These are phyloP conservation scores for Pyrus betulifolia DNA, from an alignment of 306 rosid genomes.

Conservation along the genomic window DNA sequence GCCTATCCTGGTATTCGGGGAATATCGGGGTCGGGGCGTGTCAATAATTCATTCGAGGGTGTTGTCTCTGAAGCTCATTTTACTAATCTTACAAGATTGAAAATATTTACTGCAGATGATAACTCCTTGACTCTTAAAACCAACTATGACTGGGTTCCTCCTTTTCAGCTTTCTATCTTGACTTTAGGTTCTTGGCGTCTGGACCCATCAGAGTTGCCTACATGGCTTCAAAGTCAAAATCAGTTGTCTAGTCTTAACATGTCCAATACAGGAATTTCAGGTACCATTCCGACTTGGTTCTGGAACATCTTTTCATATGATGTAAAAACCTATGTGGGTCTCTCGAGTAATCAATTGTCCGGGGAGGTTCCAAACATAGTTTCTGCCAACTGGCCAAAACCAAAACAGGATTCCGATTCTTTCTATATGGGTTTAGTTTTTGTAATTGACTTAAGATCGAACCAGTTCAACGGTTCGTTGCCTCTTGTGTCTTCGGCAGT, in stretches of 20 bases:
- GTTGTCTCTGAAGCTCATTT: no score
- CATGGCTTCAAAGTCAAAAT: conserved; percentile 24
- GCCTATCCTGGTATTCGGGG: no score
- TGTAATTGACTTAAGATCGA: not conserved
- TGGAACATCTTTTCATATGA: not conserved
- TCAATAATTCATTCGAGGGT: no score
- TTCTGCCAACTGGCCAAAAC: not conserved
- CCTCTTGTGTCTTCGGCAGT: not conserved
- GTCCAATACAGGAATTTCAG: conserved; percentile 3
- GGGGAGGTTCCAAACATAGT: conserved; percentile 13
- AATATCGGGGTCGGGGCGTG: no score
- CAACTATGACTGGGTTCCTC: not conserved
- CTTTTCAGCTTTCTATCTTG: conserved; percentile 20
- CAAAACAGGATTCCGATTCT: no score
- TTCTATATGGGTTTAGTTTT: rapidly evolving
- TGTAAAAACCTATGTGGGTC: not conserved
- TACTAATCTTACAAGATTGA: no score
- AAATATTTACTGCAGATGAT: no score
- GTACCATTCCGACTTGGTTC: not conserved
- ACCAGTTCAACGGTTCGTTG: not conserved
- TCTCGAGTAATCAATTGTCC: not conserved
- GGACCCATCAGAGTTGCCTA: conserved; percentile 25
- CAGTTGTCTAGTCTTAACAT: not conserved
- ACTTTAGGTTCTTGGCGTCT: conserved; percentile 7
- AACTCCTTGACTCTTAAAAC: no score